Conservation (phyloP, 2,329 filamentous ascomycete species). For the Grosmannia penicillata region DNA sequence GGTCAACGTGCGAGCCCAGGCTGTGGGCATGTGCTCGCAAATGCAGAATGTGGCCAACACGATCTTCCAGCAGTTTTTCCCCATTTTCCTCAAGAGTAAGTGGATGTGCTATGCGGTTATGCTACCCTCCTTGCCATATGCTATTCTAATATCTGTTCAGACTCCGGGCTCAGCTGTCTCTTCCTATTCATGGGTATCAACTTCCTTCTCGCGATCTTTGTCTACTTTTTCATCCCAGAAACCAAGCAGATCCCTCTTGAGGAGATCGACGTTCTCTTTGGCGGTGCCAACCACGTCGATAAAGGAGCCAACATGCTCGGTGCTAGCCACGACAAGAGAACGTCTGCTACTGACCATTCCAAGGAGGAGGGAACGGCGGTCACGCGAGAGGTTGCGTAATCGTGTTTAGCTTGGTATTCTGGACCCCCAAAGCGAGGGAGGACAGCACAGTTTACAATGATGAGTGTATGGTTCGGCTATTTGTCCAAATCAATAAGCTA, state of each 20-base stretch:
- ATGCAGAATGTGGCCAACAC: slow-evolving; percentile 48
- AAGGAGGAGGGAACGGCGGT: too few relatives aligned
- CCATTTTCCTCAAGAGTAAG: slow-evolving; percentile 41
- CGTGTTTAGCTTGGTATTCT: too few relatives aligned
- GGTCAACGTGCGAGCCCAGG: slow-evolving; percentile 56
- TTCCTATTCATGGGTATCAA: slow-evolving; percentile 28
- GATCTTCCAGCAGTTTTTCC: slow-evolving; percentile 55
- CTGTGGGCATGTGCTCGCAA: slow-evolving; percentile 48
- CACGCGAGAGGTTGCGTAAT: too few relatives aligned
- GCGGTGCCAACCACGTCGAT: slow-evolving; percentile 39
- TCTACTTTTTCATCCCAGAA: slow-evolving; percentile 31
- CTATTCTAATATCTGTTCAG: slow-evolving; percentile 1
- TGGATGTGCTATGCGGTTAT: background rate
- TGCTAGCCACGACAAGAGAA: too few relatives aligned
- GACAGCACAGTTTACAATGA: too few relatives aligned
- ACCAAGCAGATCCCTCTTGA: slow-evolving; percentile 33
- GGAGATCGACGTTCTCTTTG: slow-evolving; percentile 41
- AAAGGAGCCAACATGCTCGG: slow-evolving; percentile 33
- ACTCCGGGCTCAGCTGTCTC: slow-evolving; percentile 22
- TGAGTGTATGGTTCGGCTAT: too few relatives aligned
- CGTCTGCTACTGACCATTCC: too few relatives aligned
- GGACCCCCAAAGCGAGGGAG: too few relatives aligned
- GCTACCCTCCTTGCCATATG: too few relatives aligned
- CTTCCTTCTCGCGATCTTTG: slow-evolving; percentile 26
- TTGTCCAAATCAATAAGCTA: too few relatives aligned